Evolutionary conservation across 106 monocot genomes (phyloP).

Genomic region (Dendrobium catenatum): DNA sequence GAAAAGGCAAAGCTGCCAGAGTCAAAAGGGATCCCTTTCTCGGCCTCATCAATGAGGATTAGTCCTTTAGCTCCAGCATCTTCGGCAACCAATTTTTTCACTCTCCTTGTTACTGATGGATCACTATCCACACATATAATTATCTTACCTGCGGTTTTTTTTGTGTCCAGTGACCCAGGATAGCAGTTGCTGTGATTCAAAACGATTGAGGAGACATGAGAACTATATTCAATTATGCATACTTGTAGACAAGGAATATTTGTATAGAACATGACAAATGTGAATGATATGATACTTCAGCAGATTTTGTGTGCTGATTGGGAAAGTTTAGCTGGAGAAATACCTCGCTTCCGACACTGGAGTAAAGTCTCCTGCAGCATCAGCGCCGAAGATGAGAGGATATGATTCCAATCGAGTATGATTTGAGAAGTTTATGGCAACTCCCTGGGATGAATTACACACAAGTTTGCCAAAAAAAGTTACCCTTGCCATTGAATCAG

Average conservation of each 20-base stretch:
- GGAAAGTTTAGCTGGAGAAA: not conserved
- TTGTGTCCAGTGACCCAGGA: conserved; percentile 74
- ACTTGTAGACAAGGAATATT: not conserved
- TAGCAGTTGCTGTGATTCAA: conserved; percentile 72
- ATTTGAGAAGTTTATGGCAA: conserved; percentile 85
- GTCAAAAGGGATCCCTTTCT: conserved; percentile 65
- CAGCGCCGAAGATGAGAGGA: conserved; percentile 67
- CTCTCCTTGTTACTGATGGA: conserved; percentile 49
- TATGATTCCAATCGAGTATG: conserved; percentile 40
- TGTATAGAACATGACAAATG: not conserved
- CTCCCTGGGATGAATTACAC: conserved; percentile 38
- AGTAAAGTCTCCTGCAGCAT: conserved; percentile 60
- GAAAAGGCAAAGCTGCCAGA: conserved; percentile 84
- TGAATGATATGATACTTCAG: not conserved
- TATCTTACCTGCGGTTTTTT: conserved; percentile 68
- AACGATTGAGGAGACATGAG: not conserved
- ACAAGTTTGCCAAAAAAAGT: not conserved
- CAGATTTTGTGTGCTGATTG: not conserved
- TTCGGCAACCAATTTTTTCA: conserved; percentile 86
- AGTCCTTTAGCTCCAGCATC: conserved; percentile 59
- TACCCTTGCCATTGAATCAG: not conserved
- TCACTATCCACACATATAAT: conserved; percentile 72
- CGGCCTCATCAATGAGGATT: conserved; percentile 64
- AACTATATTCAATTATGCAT: not conserved
- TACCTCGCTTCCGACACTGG: conserved; percentile 90